Evolutionary conservation across 306 rosid species (phyloP), one percentile per base, ranked within the genome.

Genomic region (Nissolia schottii): DNA sequence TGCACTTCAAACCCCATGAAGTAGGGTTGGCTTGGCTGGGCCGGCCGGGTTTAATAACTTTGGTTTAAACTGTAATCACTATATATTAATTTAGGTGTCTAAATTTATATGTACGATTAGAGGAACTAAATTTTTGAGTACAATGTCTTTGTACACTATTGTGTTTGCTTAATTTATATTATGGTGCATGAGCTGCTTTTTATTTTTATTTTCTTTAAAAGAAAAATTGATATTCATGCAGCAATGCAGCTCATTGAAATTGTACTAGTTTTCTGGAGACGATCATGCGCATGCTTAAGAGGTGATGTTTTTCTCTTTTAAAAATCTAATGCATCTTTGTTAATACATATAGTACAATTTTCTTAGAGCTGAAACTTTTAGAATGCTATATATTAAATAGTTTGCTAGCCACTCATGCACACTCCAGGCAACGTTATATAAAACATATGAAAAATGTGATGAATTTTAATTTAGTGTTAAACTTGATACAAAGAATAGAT

Each of bases 151-250:
- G 14, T 46, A 14, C 4, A 18, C 3, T 12, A 4, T 29, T 67
- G 49, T 67, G 34, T 68, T 62, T 62, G 32, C 34, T 62, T 62
- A 37, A 62, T 6, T 62, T 53, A 24, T n/a, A n/a, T n/a, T n/a
- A 8, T 53, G 37, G 51, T 49, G 50, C 35, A 7, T 51, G 51
- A 49, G 19, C 1, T 7, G 2, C n/a, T n/a, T n/a, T n/a, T n/a
- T n/a, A n/a, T n/a, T n/a, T n/a, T n/a, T n/a, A n/a, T n/a, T n/a
- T n/a, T n/a, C n/a, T n/a, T n/a, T n/a, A n/a, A n/a, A n/a, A n/a
- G n/a, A n/a, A n/a, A n/a, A 32, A 32, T 50, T 51, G n/a, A 16
- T 12, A 28, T 46, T 29, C 45, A 67, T 18, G 20, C 22, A 50
- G 61, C 29, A n/a, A n/a, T 46, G 45, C 43, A 66, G 72, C 4